These are phyloP conservation scores for Wolfiporia cocos DNA, from an alignment of 1,284 basidiomycete genomes.

Conservation along the genomic window DNA sequence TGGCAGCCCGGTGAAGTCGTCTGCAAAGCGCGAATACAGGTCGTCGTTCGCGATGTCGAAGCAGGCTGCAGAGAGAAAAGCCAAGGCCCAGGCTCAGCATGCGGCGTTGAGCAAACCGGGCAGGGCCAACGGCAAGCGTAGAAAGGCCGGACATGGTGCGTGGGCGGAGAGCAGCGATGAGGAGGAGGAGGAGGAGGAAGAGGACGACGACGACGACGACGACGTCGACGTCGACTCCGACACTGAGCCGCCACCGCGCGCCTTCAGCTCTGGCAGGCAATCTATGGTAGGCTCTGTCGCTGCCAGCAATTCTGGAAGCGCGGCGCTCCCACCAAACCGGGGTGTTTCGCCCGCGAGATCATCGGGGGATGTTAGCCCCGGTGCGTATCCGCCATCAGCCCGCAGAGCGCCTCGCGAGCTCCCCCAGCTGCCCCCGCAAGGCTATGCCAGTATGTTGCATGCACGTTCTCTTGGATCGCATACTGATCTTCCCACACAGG, in stretches of 20 bases:
- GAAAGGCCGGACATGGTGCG: slow-evolving; percentile 38
- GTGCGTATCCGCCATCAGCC: slow-evolving; percentile 19
- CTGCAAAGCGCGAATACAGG: slow-evolving; percentile 23
- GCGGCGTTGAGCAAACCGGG: slow-evolving; percentile 72
- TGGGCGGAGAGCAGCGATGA: slow-evolving; percentile 78
- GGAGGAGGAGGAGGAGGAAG: slow-evolving; percentile 73
- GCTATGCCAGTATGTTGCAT: slow-evolving; percentile 28
- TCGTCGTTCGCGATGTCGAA: slow-evolving; percentile 85
- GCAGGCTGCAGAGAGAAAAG: slow-evolving; percentile 76
- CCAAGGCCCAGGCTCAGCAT: slow-evolving; percentile 72
- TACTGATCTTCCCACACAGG: too few relatives aligned
- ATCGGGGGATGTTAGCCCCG: slow-evolving; percentile 17
- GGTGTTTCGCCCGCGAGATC: slow-evolving; percentile 23
- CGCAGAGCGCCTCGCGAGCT: slow-evolving; percentile 35
- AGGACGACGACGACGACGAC: slow-evolving; percentile 65
- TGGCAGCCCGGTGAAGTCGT: slow-evolving; percentile 15
- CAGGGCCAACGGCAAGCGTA: slow-evolving; percentile 54
- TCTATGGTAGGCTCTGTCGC: slow-evolving; percentile 21
- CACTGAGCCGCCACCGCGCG: slow-evolving; percentile 34
- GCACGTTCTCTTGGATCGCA: too few relatives aligned
- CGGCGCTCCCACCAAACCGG: slow-evolving; percentile 21
- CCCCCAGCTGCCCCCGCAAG: slow-evolving; percentile 34
- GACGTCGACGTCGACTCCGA: slow-evolving; percentile 68
- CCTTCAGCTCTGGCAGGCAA: slow-evolving; percentile 25
- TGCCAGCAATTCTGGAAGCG: slow-evolving; percentile 17